phyloP scores from a whole-genome alignment of 768 basidiomycete genomes.

The Rossbeevera mucosa region DNA sequence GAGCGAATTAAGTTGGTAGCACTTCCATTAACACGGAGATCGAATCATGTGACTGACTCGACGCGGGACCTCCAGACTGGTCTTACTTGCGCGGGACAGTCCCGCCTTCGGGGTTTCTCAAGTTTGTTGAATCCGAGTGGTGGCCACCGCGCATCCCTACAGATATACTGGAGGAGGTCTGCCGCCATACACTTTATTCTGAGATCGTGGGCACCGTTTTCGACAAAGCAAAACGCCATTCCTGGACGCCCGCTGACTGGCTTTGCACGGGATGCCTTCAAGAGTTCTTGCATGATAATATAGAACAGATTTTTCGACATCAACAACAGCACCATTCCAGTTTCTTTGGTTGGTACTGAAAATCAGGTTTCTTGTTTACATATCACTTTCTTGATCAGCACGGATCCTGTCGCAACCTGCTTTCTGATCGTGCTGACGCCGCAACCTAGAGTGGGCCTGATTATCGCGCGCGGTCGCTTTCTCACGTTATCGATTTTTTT shows the following conservation, averaged over 20 bases:
- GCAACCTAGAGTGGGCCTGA: too few species aligned
- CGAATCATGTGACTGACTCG: neutral
- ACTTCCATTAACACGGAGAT: neutral
- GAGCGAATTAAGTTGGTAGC: neutral
- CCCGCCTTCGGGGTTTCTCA: neutral
- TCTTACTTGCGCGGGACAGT: neutral
- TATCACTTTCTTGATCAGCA: neutral
- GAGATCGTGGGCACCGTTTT: neutral
- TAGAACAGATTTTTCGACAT: neutral
- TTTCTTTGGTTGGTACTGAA: neutral
- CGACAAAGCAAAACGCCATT: neutral
- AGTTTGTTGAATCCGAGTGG: neutral
- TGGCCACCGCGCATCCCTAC: neutral
- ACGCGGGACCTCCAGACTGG: neutral
- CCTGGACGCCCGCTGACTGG: neutral
- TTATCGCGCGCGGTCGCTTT: too few species aligned
- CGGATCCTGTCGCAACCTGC: neutral
- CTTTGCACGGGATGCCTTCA: neutral
- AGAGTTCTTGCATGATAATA: neutral
- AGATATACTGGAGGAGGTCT: neutral
- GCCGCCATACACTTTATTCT: neutral
- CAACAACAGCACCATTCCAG: neutral
- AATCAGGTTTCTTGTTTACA: neutral
- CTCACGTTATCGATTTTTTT: too few species aligned
- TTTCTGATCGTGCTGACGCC: too few species aligned